Percentiles rank a stretch among this genome's conserved stretches.
phyloP scores from a whole-genome alignment of 345 rosid genomes.

The Eucalyptus microcorys region DNA sequence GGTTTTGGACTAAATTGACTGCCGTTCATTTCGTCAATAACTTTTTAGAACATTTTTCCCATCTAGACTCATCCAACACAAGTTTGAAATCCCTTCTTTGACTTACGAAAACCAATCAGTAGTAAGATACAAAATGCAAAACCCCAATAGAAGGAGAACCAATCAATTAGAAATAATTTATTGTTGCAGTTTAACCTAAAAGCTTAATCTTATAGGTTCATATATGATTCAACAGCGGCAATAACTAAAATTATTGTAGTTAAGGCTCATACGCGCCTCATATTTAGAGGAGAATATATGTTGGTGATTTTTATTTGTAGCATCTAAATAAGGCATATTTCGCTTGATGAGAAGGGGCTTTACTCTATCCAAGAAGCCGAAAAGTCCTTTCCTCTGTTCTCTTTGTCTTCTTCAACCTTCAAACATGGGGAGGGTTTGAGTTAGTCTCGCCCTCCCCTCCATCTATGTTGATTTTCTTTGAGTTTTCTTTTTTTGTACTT shows the following conservation, averaged over 20 bases:
- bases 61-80: background rate
- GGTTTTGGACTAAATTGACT: accelerated
- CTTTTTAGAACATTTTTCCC: background rate
- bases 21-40: accelerated
- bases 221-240: background rate
- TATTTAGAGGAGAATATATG: background rate
- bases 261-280: background rate
- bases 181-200: background rate
- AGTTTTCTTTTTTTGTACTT: no score
- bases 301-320: no score
- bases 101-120: background rate
- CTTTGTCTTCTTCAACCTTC: no score
- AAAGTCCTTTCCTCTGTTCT: no score
- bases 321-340: no score
- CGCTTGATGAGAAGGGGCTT: no score
- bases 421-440: no score
- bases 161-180: background rate
- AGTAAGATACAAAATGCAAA: background rate
- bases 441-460: no score
- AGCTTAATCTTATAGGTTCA: background rate
- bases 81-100: background rate
- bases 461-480: no score
- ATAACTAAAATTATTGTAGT: background rate
- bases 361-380: no score
- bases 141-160: background rate